These are phyloP conservation scores for Xylariaceae sp. DNA, from an alignment of 2,329 filamentous ascomycete genomes.

Conservation along the genomic window DNA sequence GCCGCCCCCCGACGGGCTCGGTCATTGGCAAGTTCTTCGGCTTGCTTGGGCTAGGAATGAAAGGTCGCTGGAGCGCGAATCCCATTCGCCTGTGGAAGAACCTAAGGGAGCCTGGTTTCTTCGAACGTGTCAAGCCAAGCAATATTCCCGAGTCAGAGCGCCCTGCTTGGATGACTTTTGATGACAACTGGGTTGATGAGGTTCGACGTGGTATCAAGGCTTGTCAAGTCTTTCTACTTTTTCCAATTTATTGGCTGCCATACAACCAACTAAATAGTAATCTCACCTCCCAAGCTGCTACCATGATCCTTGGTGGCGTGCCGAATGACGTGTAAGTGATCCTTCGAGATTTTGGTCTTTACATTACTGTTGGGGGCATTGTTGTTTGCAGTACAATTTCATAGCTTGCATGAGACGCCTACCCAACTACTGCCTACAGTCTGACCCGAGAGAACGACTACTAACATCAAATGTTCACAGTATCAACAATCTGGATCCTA, in stretches of 20 bases:
- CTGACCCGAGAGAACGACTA: neutral
- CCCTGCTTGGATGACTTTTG: slow-evolving; percentile 73
- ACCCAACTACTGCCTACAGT: too few species aligned
- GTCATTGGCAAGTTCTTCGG: slow-evolving; percentile 71
- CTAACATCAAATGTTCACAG: slow-evolving; percentile 8
- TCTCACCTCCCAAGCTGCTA: slow-evolving; percentile 65
- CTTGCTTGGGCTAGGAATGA: slow-evolving; percentile 65
- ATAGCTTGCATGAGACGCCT: too few species aligned
- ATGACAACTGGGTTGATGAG: slow-evolving; percentile 75
- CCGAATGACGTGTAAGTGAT: slow-evolving; percentile 64
- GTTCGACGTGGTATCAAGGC: slow-evolving; percentile 70
- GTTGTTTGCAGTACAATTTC: too few species aligned
- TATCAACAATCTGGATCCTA: slow-evolving; percentile 71
- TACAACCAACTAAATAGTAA: slow-evolving; percentile 73
- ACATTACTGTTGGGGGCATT: neutral
- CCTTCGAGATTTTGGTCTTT: neutral
- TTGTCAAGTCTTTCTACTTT: slow-evolving; percentile 57
- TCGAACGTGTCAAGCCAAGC: slow-evolving; percentile 73
- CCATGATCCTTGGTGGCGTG: slow-evolving; percentile 66
- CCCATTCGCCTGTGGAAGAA: slow-evolving; percentile 50
- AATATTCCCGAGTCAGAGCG: slow-evolving; percentile 59
- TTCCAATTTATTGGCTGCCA: slow-evolving; percentile 71
- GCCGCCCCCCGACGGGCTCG: slow-evolving; percentile 64
- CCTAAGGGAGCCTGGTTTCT: slow-evolving; percentile 58
- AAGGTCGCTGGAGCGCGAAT: slow-evolving; percentile 67